These are phyloP conservation scores for Candida wancherniae DNA, from an alignment of 805 yeast species.

Conservation along the genomic window DNA sequence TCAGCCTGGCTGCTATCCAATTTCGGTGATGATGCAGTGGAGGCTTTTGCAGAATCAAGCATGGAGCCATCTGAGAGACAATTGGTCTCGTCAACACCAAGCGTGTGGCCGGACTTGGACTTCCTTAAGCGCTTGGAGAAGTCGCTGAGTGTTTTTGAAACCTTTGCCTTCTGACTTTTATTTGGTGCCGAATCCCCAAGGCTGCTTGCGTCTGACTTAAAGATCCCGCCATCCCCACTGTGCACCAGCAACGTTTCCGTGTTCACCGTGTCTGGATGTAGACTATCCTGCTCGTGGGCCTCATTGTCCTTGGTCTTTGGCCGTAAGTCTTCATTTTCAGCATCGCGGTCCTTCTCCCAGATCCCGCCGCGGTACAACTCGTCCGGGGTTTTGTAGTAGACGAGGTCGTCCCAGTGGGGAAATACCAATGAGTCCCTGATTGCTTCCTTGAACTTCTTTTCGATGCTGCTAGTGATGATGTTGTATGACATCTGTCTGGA, in stretches of 20 bases:
- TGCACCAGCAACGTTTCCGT: slow-evolving; percentile 4
- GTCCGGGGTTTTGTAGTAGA: slow-evolving; percentile 57
- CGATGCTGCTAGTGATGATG: slow-evolving; percentile 75
- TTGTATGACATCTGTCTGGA: slow-evolving; percentile 74
- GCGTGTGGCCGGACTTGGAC: slow-evolving; percentile 20
- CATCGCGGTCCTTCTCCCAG: slow-evolving; percentile 53
- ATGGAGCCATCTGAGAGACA: slow-evolving; percentile 26
- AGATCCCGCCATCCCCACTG: slow-evolving; percentile 3
- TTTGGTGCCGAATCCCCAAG: slow-evolving; percentile 4
- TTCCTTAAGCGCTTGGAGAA: slow-evolving; percentile 14
- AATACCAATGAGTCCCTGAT: slow-evolving; percentile 73
- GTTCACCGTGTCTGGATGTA: slow-evolving; percentile 1
- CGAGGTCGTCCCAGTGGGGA: slow-evolving; percentile 87
- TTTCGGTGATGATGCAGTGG: too few relatives aligned
- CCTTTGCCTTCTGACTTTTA: slow-evolving; percentile 4
- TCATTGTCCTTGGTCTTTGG: background rate
- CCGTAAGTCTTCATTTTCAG: background rate
- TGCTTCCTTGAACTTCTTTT: slow-evolving; percentile 72
- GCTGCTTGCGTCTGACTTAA: background rate
- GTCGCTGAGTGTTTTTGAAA: slow-evolving; percentile 13
- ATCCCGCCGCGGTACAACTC: slow-evolving; percentile 90
- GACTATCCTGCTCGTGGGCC: slow-evolving; percentile 1
- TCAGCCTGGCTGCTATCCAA: too few relatives aligned
- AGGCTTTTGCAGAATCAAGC: slow-evolving; percentile 12
- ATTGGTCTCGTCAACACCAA: slow-evolving; percentile 21